phyloP scores from a whole-genome alignment of 164 flowering plant species.

The Tetrastigma voinierianum region DNA sequence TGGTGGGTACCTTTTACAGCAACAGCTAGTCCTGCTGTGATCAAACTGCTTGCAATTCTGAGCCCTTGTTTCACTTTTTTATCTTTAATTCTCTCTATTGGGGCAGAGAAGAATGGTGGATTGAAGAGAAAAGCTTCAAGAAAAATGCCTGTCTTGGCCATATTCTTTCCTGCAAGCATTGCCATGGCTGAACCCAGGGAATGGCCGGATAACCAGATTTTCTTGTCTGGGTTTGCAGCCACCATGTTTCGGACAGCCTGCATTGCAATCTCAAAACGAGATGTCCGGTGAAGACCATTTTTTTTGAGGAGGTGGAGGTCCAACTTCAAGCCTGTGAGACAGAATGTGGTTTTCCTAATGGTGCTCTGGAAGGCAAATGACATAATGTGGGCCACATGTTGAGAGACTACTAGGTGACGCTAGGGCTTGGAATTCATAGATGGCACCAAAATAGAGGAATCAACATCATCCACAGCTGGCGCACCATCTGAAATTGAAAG shows the following conservation, averaged over 20 bases:
- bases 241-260: conserved; percentile 61
- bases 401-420: conserved; percentile 5
- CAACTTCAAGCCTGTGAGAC: conserved; percentile 52
- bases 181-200: conserved; percentile 90
- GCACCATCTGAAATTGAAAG: conserved; percentile 52
- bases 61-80: conserved; percentile 61
- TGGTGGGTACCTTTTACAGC: conserved; percentile 32
- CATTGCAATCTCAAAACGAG: conserved; percentile 66
- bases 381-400: conserved; percentile 42
- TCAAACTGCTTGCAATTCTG: conserved; percentile 58
- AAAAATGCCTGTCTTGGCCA: conserved; percentile 63
- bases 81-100: conserved; percentile 68
- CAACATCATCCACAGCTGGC: conserved; percentile 58
- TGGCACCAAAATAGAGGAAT: conserved; percentile 73
- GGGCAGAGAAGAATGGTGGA: conserved; percentile 78
- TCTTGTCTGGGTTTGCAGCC: conserved; percentile 43
- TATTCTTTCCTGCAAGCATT: conserved; percentile 75
- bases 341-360: conserved; percentile 57
- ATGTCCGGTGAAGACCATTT: conserved; percentile 63
- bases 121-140: conserved; percentile 78
- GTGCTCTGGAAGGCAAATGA: conserved; percentile 89
- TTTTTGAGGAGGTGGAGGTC: conserved; percentile 49
- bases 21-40: conserved; percentile 70
- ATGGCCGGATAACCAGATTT: conserved; percentile 86
- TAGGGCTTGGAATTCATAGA: conserved; percentile 48